Conservation (phyloP, 2,329 filamentous ascomycete genomes). For the Sporothrix mexicana region DNA sequence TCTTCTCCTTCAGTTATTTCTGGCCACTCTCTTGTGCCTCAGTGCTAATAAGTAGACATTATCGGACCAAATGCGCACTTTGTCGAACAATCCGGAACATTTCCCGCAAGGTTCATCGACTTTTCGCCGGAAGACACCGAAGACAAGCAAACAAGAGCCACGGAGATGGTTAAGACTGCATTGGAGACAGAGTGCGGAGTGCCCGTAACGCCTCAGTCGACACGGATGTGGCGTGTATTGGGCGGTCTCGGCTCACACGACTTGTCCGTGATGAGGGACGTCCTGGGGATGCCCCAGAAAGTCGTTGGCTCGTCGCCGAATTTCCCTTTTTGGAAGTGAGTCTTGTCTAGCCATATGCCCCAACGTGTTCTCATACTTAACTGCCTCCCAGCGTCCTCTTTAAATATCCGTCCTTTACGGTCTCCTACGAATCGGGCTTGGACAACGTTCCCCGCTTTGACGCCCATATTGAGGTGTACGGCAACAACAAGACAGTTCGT, state of each 20-base stretch:
- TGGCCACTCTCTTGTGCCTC: not conserved
- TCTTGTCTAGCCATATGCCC: too few species aligned
- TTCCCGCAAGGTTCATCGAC: not conserved
- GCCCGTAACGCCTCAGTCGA: not conserved
- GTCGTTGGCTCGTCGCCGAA: not conserved
- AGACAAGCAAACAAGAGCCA: not conserved
- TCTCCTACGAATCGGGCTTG: too few species aligned
- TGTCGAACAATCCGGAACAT: not conserved
- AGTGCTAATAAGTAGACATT: not conserved
- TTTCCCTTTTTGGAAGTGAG: not conserved
- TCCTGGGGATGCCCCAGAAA: not conserved
- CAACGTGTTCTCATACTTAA: too few species aligned
- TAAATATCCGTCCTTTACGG: too few species aligned
- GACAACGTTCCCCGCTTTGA: too few species aligned
- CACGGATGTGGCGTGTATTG: not conserved
- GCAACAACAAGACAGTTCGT: too few species aligned
- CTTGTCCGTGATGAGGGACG: not conserved
- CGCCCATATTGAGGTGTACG: too few species aligned
- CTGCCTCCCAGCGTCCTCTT: too few species aligned
- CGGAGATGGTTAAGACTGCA: not conserved
- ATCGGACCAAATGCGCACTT: not conserved
- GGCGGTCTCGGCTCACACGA: not conserved
- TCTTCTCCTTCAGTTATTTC: too few species aligned
- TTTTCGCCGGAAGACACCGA: not conserved
- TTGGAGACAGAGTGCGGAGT: not conserved